These are phyloP conservation scores for Chytriomyces sp. DNA, from an alignment of 192 early-diverging fungal genomes.

Conservation along the genomic window DNA sequence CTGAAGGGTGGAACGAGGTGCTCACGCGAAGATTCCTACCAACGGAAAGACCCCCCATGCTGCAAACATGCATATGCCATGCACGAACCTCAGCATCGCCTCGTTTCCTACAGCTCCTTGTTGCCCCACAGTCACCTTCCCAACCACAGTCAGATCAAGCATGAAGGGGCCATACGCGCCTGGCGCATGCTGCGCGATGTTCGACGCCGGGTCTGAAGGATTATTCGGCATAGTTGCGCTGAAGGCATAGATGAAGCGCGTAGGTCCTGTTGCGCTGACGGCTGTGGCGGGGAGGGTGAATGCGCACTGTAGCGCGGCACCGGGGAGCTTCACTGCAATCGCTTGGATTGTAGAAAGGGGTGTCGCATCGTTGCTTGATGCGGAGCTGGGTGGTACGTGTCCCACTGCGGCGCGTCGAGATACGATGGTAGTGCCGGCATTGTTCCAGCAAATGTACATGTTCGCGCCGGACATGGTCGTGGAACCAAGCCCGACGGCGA, in stretches of 20 bases:
- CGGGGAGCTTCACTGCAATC: not conserved
- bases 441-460: conserved; percentile 36
- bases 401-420: conserved; percentile 27
- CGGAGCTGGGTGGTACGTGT: conserved; percentile 15
- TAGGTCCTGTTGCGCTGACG: not conserved
- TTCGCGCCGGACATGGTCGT: conserved; percentile 21
- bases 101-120: not conserved
- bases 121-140: not conserved
- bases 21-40: conserved; percentile 23
- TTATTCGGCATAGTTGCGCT: not conserved
- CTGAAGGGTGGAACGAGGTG: no score
- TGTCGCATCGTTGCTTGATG: not conserved
- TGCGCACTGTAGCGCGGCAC: not conserved
- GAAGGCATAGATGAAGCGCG: conserved; percentile 10
- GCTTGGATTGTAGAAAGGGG: not conserved
- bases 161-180: conserved; percentile 2
- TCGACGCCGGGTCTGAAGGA: conserved; percentile 21
- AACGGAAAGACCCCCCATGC: conserved; percentile 47
- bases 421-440: conserved; percentile 22
- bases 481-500: conserved; percentile 30
- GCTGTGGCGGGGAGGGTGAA: not conserved
- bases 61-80: conserved; percentile 49
- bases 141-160: not conserved
- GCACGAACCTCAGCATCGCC: conserved; percentile 1
- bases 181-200: conserved; percentile 1